Evolutionary conservation across 78 protist species (phyloP), one percentile per base, ranked within the genome.

Genomic region (Dictyostelium intermedium): DNA sequence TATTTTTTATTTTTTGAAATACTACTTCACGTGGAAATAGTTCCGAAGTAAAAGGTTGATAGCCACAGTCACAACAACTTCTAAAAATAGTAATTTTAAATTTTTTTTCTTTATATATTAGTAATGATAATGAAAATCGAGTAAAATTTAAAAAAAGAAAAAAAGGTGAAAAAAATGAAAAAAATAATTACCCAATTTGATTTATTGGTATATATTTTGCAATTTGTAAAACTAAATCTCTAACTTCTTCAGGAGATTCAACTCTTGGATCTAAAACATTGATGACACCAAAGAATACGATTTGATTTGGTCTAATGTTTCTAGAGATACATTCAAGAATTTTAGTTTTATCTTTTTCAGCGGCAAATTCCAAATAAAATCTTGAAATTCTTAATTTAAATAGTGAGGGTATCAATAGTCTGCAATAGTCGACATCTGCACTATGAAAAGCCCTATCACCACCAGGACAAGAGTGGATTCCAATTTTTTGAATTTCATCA

Each of bases 191-290:
- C 73, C 92, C 84, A 60, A 87, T 63, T 63, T 78, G 92, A 8
- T 78, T 47, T 5, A 78, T 37, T 11, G 92, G 85, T n/a, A 87
- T 87, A 27, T 78, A 78, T 87, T 78, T 78, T 27, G 84, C 66
- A 43, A 87, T 87, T 60, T 87, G 69, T 7, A 87, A 13, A 23
- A 87, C 45, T 2, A 63, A 34, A 43, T 87, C 66, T 14, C 84
- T 34, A 10, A 87, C 85, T 30, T 87, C 92, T 78, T 87, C 92
- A 11, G 92, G 86, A 4, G 92, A 61, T 61, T 87, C 92, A 9
- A 87, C 78, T 66, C 85, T 53, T 14, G 92, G 92, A 18, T 87
- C 70, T 14, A 78, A 9, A 4, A 78, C 85, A 78, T 87, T 66
- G 10, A 66, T 78, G 2, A 87, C 92, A 30, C 92, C 92, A 61